These are phyloP conservation scores for Harringtonia lauricola DNA, from an alignment of 2,329 filamentous ascomycete genomes.

Conservation along the genomic window DNA sequence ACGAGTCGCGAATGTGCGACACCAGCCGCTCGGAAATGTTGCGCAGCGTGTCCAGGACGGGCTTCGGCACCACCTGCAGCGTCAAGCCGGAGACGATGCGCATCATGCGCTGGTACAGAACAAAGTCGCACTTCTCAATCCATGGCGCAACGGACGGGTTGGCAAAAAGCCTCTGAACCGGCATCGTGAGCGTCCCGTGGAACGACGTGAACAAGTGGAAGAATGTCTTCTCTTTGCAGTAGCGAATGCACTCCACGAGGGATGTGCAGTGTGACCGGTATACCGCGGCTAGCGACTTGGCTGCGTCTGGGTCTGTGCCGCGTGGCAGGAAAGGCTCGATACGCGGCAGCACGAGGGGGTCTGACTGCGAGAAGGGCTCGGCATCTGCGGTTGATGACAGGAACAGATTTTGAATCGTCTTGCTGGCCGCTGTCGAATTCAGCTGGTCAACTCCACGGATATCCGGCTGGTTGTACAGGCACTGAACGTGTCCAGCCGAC, in stretches of 20 bases:
- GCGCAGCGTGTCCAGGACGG: constrained; percentile 75
- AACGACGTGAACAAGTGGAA: constrained; percentile 93
- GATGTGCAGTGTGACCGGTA: constrained; percentile 95
- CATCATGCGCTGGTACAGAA: constrained; percentile 96
- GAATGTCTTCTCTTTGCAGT: constrained; percentile 93
- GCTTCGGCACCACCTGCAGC: constrained; percentile 80
- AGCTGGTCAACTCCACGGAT: constrained; percentile 46
- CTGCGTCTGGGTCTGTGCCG: constrained; percentile 77
- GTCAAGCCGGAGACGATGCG: constrained; percentile 81
- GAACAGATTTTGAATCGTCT: constrained; percentile 46
- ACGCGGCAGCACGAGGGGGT: constrained; percentile 69
- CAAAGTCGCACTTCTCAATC: constrained; percentile 92
- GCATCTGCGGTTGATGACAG: constrained; percentile 47
- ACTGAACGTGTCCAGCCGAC: constrained; percentile 23
- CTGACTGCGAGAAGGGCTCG: constrained; percentile 48
- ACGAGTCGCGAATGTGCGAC: constrained; percentile 71
- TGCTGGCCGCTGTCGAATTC: constrained; percentile 42
- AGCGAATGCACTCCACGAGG: constrained; percentile 87
- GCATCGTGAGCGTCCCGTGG: constrained; percentile 90
- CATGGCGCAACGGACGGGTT: constrained; percentile 74
- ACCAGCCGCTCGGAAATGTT: constrained; percentile 78
- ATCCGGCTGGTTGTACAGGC: constrained; percentile 50
- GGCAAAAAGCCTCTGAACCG: constrained; percentile 84
- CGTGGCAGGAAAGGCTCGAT: constrained; percentile 72
- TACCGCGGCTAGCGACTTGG: constrained; percentile 72